Conservation (phyloP, 345 rosid species). For the Populus alba region DNA sequence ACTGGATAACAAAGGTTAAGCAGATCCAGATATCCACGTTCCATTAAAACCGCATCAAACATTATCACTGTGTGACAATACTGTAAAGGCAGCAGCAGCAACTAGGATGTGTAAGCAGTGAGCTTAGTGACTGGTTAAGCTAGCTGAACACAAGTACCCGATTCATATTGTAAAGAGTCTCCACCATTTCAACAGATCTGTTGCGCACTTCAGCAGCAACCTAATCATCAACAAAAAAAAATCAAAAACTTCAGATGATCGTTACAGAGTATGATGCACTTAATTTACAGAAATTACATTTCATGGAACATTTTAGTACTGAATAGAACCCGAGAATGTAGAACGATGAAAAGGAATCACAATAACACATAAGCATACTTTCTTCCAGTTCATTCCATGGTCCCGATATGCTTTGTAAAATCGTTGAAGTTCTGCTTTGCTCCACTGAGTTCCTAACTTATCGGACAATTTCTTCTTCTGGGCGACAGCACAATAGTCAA, state of each 20-base stretch:
- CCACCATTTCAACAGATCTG: constrained; percentile 30
- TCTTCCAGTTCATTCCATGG: constrained; percentile 26
- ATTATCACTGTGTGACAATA: neutral
- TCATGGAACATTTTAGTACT: neutral
- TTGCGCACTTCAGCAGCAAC: constrained; percentile 28
- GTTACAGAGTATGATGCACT: neutral
- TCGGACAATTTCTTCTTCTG: constrained; percentile 26
- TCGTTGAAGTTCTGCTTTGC: constrained; percentile 22
- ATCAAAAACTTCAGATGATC: neutral
- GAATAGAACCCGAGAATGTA: neutral
- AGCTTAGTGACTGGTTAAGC: constrained; percentile 7
- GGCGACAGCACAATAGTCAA: neutral
- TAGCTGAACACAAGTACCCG: constrained; percentile 19
- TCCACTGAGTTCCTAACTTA: constrained; percentile 28
- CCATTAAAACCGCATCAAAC: neutral
- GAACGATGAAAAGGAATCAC: neutral
- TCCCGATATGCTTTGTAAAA: constrained; percentile 28
- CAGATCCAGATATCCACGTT: neutral
- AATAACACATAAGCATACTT: constrained; percentile 4
- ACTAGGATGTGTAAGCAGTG: neutral
- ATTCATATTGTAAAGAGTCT: constrained; percentile 30
- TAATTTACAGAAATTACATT: neutral
- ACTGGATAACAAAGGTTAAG: neutral
- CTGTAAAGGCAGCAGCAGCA: neutral
- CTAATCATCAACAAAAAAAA: constrained; percentile 21